Evolutionary conservation across 2,329 filamentous ascomycete genomes (phyloP).

Genomic region (Arthroderma sp.): DNA sequence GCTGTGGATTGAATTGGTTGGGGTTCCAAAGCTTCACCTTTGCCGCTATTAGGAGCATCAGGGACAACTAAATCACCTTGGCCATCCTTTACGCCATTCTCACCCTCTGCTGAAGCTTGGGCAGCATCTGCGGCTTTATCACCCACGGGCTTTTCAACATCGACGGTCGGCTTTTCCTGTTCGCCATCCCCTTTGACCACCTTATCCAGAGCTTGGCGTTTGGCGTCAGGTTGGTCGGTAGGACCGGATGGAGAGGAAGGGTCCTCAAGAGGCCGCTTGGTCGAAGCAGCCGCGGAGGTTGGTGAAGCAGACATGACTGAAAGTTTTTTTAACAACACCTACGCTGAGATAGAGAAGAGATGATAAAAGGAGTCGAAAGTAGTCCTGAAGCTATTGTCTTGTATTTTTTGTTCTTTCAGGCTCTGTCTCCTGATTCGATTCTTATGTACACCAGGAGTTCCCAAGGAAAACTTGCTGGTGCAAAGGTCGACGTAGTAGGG

Average conservation of each 20-base stretch:
- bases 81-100: constrained; percentile 40
- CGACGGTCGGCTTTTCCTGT: constrained; percentile 22
- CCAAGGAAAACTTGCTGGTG: constrained; percentile 91
- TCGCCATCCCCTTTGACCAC: constrained; percentile 53
- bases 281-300: constrained; percentile 34
- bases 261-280: constrained; percentile 91
- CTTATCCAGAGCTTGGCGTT: constrained; percentile 92
- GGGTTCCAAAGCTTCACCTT: constrained; percentile 37
- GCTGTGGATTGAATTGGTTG: constrained; percentile 47
- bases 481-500: constrained; percentile 29
- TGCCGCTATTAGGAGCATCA: constrained; percentile 48
- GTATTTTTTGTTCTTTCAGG: constrained; percentile 35
- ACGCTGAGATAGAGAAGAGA: constrained; percentile 23
- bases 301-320: constrained; percentile 59
- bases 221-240: constrained; percentile 89
- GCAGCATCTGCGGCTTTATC: constrained; percentile 21
- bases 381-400: constrained; percentile 28
- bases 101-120: constrained; percentile 5
- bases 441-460: constrained; percentile 77
- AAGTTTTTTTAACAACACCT: constrained; percentile 19
- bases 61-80: constrained; percentile 58
- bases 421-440: constrained; percentile 38
- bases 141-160: constrained; percentile 31
- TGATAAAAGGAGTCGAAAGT: constrained; percentile 23
- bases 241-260: constrained; percentile 86